Conservation (phyloP, 2,329 filamentous ascomycete genomes). For the Decorospora gaudefroyi region DNA sequence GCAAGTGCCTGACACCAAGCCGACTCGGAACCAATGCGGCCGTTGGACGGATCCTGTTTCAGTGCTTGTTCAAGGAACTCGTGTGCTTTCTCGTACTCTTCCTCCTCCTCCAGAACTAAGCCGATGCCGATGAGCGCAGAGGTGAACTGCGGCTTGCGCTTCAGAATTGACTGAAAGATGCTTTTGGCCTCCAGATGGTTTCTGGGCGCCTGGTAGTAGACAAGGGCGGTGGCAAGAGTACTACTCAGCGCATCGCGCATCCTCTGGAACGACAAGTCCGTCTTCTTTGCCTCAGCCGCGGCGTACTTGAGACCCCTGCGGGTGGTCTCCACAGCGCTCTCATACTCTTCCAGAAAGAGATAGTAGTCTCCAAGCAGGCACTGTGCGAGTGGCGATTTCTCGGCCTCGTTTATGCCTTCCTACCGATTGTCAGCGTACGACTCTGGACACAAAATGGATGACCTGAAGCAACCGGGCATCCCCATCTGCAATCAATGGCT, state of each 20-base stretch:
- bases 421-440: constrained; percentile 9
- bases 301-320: constrained; percentile 71
- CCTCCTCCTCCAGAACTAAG: constrained; percentile 88
- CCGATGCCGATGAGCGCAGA: constrained; percentile 86
- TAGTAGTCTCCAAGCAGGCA: constrained; percentile 84
- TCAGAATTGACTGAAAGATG: constrained; percentile 82
- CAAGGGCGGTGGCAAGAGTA: constrained; percentile 81
- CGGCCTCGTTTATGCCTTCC: constrained; percentile 55
- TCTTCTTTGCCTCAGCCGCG: constrained; percentile 64
- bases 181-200: constrained; percentile 85
- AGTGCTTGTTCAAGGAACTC: constrained; percentile 79
- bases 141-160: constrained; percentile 75
- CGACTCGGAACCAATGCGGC: constrained; percentile 80
- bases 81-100: constrained; percentile 81
- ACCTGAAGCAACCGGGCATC: neutral
- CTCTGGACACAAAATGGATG: neutral
- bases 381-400: constrained; percentile 77
- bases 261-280: constrained; percentile 66
- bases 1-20: constrained; percentile 90
- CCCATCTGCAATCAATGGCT: constrained; percentile 2
- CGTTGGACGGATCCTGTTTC: constrained; percentile 71
- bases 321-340: constrained; percentile 77
- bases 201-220: constrained; percentile 86
- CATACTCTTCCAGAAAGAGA: constrained; percentile 80
- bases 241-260: constrained; percentile 72